Evolutionary conservation across 2,329 filamentous ascomycete species (phyloP).

Genomic region (Fusarium mundagurra): DNA sequence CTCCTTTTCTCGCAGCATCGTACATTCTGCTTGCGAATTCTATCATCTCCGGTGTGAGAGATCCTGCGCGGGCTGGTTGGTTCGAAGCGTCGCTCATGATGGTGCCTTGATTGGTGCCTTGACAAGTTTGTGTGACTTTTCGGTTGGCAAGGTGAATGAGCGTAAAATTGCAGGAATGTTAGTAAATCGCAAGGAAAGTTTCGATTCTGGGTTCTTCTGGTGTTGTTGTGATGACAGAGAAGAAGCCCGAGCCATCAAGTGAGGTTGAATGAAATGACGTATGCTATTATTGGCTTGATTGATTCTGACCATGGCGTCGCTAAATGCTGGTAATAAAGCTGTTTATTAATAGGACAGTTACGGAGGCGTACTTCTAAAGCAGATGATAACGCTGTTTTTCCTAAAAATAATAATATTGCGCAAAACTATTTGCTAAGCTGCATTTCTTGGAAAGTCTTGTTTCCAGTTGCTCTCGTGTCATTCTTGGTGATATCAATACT

Average conservation of each 20-base stretch:
- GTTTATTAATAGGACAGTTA: background rate
- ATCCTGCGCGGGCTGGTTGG: constrained; percentile 11
- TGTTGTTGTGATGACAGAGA: background rate
- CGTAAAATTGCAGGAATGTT: background rate
- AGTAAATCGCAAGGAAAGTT: background rate
- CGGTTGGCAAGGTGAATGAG: background rate
- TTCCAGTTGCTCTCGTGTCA: background rate
- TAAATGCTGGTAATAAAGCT: background rate
- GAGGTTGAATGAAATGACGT: constrained; percentile 24
- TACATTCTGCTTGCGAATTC: constrained; percentile 74
- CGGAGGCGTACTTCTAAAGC: background rate
- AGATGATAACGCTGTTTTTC: background rate
- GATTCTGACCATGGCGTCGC: background rate
- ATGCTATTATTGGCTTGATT: background rate
- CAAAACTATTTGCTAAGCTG: background rate
- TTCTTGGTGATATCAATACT: background rate
- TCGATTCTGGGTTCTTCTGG: background rate
- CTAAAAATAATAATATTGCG: background rate
- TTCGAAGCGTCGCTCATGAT: constrained; percentile 29
- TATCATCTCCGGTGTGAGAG: constrained; percentile 70
- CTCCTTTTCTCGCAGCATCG: constrained; percentile 70
- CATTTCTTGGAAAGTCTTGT: background rate
- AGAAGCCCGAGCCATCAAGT: background rate
- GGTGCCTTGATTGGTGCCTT: background rate
- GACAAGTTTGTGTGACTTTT: no score